Evolutionary conservation across 208 protist genomes (phyloP).

Genomic region (Balamuthia mandrillaris): DNA sequence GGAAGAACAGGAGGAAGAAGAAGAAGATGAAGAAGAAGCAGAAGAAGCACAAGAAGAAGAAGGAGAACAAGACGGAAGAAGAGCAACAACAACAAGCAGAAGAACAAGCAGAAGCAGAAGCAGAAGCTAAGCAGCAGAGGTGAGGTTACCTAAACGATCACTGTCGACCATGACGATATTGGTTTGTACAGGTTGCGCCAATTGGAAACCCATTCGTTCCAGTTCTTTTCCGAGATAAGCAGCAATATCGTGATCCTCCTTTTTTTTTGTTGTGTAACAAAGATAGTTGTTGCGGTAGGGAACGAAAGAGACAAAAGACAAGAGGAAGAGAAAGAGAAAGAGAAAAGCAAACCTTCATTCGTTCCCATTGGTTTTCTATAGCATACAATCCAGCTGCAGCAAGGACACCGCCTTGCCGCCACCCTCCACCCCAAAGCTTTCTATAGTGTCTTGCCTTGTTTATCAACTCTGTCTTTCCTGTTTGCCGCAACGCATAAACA

Average conservation of each 20-base stretch:
- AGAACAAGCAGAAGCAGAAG: too few species aligned
- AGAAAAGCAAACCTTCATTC: too few species aligned
- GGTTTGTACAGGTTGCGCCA: background rate
- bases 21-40: background rate
- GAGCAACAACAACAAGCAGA: too few species aligned
- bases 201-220: background rate
- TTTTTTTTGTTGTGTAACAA: too few species aligned
- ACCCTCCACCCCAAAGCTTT: background rate
- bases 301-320: too few species aligned
- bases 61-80: too few species aligned
- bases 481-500: background rate
- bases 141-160: too few species aligned
- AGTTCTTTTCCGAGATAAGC: background rate
- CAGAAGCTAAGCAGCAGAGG: too few species aligned
- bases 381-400: background rate
- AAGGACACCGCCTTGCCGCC: background rate
- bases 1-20: background rate
- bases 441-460: background rate
- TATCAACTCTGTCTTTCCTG: background rate
- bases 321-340: too few species aligned
- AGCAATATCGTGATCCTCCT: background rate
- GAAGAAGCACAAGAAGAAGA: too few species aligned
- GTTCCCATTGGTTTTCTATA: background rate
- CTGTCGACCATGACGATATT: background rate
- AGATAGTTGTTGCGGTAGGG: too few species aligned